Conservation (phyloP, 1,284 basidiomycete genomes). For the Vanrija pseudolonga region DNA sequence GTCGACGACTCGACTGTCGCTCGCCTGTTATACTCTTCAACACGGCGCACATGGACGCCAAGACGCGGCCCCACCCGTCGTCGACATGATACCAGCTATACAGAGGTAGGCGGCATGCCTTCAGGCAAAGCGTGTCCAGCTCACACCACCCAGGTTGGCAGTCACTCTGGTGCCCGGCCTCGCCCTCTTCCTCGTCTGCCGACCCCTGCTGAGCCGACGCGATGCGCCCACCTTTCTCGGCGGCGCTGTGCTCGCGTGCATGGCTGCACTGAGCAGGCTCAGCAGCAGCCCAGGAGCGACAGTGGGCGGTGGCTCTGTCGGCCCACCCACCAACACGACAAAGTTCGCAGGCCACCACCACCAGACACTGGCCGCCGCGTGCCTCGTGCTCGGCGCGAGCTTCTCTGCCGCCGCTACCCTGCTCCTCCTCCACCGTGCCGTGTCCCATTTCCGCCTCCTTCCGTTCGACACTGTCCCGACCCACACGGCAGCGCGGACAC, state of each 20-base stretch:
- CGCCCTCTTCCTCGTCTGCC: slow-evolving; percentile 24
- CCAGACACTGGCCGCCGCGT: too few relatives aligned
- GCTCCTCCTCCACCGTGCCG: not conserved
- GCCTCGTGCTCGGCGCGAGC: not conserved
- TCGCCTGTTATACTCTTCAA: not conserved
- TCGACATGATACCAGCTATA: not conserved
- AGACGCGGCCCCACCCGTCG: not conserved
- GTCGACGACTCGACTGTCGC: too few relatives aligned
- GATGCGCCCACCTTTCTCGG: slow-evolving; percentile 34
- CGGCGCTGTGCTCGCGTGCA: slow-evolving; percentile 33
- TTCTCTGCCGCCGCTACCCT: not conserved
- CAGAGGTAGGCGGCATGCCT: too few relatives aligned
- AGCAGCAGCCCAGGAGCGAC: not conserved
- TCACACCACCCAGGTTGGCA: slow-evolving; percentile 22
- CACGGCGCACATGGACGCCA: not conserved
- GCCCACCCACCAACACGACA: too few relatives aligned
- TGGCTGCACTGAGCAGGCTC: too few relatives aligned
- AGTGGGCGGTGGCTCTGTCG: too few relatives aligned
- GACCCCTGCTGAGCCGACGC: slow-evolving; percentile 33
- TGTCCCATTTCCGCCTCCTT: not conserved
- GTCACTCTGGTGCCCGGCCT: slow-evolving; percentile 36
- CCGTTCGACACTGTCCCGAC: not conserved
- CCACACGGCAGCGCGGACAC: too few relatives aligned
- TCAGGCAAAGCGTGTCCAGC: too few relatives aligned
- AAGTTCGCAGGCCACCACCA: too few relatives aligned